Evolutionary conservation across 495 filamentous ascomycete species (phyloP).

Genomic region (Neurospora sublineolata): DNA sequence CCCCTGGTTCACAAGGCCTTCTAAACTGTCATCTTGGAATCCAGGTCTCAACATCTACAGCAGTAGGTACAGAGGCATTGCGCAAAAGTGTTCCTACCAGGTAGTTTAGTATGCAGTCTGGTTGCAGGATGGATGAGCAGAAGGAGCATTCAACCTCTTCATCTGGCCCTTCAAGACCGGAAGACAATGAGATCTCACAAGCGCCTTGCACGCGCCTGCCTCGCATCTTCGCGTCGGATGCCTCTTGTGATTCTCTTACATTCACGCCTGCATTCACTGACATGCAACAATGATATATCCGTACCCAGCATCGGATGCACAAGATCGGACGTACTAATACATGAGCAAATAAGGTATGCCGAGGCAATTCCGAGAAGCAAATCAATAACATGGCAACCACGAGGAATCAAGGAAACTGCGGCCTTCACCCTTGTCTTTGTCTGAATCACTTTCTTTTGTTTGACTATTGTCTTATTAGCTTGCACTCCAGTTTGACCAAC

Average conservation of each 20-base stretch:
- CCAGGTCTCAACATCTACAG: background rate
- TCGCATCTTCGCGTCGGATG: background rate
- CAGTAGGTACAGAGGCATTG: background rate
- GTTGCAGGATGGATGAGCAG: background rate
- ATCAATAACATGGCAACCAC: background rate
- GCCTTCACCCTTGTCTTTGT: background rate
- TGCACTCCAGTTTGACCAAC: background rate
- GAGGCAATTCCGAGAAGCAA: background rate
- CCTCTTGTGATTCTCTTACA: background rate
- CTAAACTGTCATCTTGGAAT: background rate
- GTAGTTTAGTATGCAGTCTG: too few species aligned
- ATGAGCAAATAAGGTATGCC: background rate
- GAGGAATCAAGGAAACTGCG: background rate
- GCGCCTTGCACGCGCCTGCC: background rate
- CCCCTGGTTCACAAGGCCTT: background rate
- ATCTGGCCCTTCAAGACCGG: background rate
- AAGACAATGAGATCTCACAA: background rate
- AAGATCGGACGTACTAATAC: background rate
- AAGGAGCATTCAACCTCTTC: background rate
- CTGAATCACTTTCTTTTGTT: background rate
- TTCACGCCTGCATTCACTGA: background rate
- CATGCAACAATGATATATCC: background rate
- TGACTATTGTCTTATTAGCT: background rate
- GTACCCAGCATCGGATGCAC: background rate
- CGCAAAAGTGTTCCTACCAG: background rate